Conservation (phyloP, 2,329 filamentous ascomycete genomes). For the Didymella exigua region DNA sequence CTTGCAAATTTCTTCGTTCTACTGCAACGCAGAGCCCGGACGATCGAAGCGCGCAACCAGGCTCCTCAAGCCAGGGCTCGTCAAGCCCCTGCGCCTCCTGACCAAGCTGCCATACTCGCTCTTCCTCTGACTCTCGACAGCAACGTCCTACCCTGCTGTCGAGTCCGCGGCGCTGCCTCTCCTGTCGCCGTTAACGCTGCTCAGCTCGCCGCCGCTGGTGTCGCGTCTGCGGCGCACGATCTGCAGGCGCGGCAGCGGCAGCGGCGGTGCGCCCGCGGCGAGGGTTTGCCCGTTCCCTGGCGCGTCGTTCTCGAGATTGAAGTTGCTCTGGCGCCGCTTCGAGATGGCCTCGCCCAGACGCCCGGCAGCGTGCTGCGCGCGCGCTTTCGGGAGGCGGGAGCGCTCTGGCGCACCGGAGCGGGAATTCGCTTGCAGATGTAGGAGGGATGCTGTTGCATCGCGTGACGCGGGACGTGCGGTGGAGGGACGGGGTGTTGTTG, state of each 20-base stretch:
- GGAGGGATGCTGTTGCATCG: constrained; percentile 34
- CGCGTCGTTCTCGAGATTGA: constrained; percentile 32
- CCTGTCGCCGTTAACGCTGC: constrained; percentile 20
- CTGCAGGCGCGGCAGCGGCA: constrained; percentile 41
- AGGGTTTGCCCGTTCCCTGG: constrained; percentile 13
- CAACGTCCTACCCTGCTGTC: constrained; percentile 14
- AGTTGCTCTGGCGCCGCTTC: constrained; percentile 33
- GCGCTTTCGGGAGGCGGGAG: constrained; percentile 41
- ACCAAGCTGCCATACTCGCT: constrained; percentile 9
- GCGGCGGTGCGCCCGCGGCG: constrained; percentile 22
- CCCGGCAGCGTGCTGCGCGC: constrained; percentile 27
- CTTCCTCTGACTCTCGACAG: neutral
- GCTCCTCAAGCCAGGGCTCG: constrained; percentile 1
- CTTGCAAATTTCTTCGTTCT: neutral
- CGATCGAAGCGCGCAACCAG: constrained; percentile 6
- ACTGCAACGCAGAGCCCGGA: neutral
- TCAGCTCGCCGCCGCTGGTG: constrained; percentile 44
- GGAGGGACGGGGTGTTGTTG: constrained; percentile 22
- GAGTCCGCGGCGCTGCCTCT: constrained; percentile 9
- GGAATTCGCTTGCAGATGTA: constrained; percentile 33
- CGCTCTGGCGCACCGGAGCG: constrained; percentile 17
- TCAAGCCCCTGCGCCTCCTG: constrained; percentile 4
- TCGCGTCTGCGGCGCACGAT: constrained; percentile 43
- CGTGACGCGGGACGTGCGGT: constrained; percentile 36
- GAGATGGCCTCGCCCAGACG: constrained; percentile 37